These are phyloP conservation scores for Mycena epipterygia DNA, from an alignment of 768 basidiomycete species.

Conservation along the genomic window DNA sequence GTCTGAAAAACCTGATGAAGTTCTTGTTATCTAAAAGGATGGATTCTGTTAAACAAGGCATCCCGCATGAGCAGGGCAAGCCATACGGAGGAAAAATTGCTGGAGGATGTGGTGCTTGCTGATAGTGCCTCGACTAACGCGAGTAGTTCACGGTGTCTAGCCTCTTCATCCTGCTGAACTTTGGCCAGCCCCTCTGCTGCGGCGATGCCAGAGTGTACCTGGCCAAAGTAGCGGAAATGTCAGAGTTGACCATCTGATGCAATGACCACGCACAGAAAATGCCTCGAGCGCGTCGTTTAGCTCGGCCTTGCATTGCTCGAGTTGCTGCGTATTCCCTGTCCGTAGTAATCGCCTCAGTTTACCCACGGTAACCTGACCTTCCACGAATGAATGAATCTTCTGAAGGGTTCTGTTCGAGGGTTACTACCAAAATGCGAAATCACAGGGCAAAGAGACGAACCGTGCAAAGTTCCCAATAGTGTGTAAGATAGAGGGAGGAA, in stretches of 20 bases:
- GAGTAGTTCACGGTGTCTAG: not conserved
- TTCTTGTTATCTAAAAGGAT: too few species aligned
- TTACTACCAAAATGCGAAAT: too few species aligned
- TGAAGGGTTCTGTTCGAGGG: slow-evolving; percentile 8
- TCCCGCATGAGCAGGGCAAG: too few species aligned
- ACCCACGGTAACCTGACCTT: not conserved
- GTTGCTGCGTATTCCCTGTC: not conserved
- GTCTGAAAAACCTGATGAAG: too few species aligned
- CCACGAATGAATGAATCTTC: not conserved
- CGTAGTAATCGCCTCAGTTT: not conserved
- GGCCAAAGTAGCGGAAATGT: not conserved
- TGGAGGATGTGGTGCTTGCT: not conserved
- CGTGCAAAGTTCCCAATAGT: not conserved
- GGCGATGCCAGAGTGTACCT: not conserved
- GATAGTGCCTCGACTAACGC: not conserved
- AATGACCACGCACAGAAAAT: not conserved
- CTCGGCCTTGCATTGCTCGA: not conserved
- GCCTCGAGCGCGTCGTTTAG: not conserved
- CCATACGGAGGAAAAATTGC: not conserved
- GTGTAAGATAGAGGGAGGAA: not conserved
- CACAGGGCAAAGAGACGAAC: not conserved
- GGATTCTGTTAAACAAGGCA: too few species aligned
- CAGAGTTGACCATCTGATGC: too few species aligned
- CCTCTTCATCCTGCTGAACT: too few species aligned
- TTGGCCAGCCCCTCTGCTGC: not conserved